Evolutionary conservation across 352 stramenopile genomes (phyloP).

Genomic region (Phytopythium delawarense): DNA sequence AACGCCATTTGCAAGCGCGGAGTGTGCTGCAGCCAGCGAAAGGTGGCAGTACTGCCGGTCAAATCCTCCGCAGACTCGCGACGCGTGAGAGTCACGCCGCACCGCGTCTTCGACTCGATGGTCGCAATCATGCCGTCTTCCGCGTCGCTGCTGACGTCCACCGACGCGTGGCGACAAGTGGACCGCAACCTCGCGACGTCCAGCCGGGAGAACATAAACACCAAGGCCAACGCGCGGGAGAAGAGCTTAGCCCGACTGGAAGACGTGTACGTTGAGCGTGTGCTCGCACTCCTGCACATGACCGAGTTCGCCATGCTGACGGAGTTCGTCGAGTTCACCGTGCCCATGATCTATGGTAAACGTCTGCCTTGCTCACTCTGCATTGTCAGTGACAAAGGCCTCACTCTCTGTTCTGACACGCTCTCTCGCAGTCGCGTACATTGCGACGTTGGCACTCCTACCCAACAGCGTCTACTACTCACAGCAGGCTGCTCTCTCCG

Average conservation of each 20-base stretch:
- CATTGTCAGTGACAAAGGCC: neutral
- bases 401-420: neutral
- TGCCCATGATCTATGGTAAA: slow-evolving; percentile 37
- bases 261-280: slow-evolving; percentile 16
- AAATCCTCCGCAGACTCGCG: neutral
- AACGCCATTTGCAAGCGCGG: neutral
- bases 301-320: slow-evolving; percentile 41
- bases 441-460: slow-evolving; percentile 17
- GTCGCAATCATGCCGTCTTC: neutral
- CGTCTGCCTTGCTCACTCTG: neutral
- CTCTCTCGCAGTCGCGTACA: slow-evolving; percentile 13
- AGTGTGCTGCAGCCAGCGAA: neutral
- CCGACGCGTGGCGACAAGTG: neutral
- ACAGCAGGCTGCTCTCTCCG: slow-evolving; percentile 16
- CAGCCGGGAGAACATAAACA: neutral
- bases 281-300: slow-evolving; percentile 30
- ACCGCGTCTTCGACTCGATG: neutral
- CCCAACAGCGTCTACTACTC: slow-evolving; percentile 28
- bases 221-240: neutral
- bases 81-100: neutral
- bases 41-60: neutral
- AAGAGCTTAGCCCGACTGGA: slow-evolving; percentile 1
- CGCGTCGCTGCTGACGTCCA: neutral
- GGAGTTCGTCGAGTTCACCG: slow-evolving; percentile 37
- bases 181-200: slow-evolving; percentile 1